A percentile compares a stretch with the other conserved stretches of the same genome.
Conservation (phyloP, 2,329 filamentous ascomycete species). For the Geoglossum cookeanum region DNA sequence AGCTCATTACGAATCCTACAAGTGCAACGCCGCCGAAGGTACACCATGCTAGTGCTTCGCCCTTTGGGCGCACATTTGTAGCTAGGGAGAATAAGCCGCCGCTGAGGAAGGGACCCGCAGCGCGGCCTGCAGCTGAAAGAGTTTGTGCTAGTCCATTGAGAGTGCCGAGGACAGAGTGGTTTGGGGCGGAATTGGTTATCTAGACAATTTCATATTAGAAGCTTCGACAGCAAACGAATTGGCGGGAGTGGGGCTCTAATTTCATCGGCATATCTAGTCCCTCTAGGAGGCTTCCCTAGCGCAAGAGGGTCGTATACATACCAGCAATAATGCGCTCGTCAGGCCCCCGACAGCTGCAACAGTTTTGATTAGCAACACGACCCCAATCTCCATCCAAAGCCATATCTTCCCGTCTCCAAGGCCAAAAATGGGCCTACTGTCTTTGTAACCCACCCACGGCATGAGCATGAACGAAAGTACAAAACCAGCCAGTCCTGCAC, state of each 20-base stretch:
- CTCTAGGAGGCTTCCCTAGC: neutral
- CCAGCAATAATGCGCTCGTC: constrained; percentile 72
- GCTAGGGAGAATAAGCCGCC: constrained; percentile 72
- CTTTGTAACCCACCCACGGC: constrained; percentile 71
- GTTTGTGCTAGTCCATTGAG: constrained; percentile 91
- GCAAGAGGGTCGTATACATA: constrained; percentile 26
- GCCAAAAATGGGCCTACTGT: constrained; percentile 27
- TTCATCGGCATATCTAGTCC: neutral
- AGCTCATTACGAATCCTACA: constrained; percentile 59
- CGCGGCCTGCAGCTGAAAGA: constrained; percentile 73
- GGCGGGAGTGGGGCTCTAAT: neutral
- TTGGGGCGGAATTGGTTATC: constrained; percentile 88
- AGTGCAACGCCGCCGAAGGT: constrained; percentile 71
- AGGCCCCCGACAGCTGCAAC: constrained; percentile 76
- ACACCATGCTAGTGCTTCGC: constrained; percentile 71
- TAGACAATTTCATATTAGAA: constrained; percentile 18
- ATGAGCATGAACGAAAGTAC: constrained; percentile 69
- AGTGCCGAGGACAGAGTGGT: constrained; percentile 67
- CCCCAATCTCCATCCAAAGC: constrained; percentile 62
- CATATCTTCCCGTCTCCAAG: constrained; percentile 32
- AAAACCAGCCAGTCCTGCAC: constrained; percentile 58
- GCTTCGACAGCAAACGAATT: neutral
- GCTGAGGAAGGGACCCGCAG: constrained; percentile 72
- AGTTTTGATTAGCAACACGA: constrained; percentile 71
- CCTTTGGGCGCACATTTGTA: constrained; percentile 53